Percentiles rank a stretch among this genome's conserved stretches.
phyloP scores from a whole-genome alignment of 1,139 yeast species.

The Hyphopichia fennica region DNA sequence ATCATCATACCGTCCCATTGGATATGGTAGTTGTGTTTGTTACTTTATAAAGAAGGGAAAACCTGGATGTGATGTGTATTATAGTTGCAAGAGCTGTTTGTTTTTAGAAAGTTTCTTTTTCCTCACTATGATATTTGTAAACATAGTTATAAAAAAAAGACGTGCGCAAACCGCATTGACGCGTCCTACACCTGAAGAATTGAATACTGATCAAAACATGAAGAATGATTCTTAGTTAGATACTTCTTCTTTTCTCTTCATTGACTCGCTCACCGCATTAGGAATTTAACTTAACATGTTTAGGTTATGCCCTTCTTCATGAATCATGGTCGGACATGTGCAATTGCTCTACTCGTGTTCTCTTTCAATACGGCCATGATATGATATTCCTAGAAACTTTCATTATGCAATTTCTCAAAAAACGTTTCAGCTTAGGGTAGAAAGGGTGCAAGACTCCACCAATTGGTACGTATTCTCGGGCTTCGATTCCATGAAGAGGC shows the following conservation, averaged over 20 bases:
- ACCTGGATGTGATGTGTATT: neutral
- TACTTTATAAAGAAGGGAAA: neutral
- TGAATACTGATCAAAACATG: no score
- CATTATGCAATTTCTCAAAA: no score
- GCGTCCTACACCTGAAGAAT: no score
- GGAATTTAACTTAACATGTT: neutral
- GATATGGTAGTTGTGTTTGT: neutral
- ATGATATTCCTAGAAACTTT: neutral
- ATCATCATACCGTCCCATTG: constrained; percentile 8
- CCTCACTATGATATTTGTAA: no score
- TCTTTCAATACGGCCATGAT: neutral
- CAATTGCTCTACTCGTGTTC: neutral
- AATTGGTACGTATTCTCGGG: no score
- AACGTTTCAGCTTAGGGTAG: no score
- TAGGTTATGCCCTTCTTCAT: neutral
- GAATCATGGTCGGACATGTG: neutral
- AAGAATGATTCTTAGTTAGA: no score
- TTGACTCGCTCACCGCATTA: neutral
- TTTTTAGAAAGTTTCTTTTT: neutral
- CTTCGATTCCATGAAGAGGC: no score
- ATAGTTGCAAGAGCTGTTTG: neutral
- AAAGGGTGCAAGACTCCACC: no score
- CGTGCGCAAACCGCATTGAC: neutral
- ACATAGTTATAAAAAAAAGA: no score
- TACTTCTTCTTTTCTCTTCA: neutral